Base-by-base conservation (phyloP, 2,329 filamentous ascomycete genomes). In the Fusarium algeriense region DNA sequence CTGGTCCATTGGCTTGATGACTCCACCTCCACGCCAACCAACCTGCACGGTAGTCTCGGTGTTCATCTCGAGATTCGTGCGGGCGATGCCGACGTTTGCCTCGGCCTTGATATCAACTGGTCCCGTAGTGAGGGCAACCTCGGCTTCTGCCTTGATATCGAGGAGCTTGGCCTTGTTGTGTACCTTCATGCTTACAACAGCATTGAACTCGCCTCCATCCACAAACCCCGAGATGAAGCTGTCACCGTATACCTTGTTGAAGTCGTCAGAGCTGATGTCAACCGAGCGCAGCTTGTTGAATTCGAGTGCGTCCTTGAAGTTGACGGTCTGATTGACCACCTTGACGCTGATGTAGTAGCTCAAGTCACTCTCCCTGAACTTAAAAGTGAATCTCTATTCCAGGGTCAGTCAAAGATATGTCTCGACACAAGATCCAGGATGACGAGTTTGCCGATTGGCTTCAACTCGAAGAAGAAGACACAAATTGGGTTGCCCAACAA, bases 261-360 rank as follows among this genome's bases (percentile, higher is more conserved):
- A 60, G 14, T 60, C 52, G 12, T 35, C 34, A 35, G 34, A 35
- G 6, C 17, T 23, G 1, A 53, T 30, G 23, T 60, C 48, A 4
- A 60, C 57, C 2, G 57, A 60, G 1, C 46, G 57, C 0, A 60
- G 10, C 1, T 20, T 46, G 14, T 60, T 46, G 2, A 28, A 60
- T 4, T 53, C 13, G 1, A 54, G 38, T 6, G 46, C 57, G 17
- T 60, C 57, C 19, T 60, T 60, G 38, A 60, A 54, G 1, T 54
- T 60, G 19, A 60, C 53, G 3, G 23, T 30, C 40, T 60, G 57
- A 3, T 54, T 60, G 11, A 60, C 53, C 4, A 60, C 57, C 14
- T 60, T 60, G 23, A 60, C 57, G 6, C 57, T 54, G 15, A 60
- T 60, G 23, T 54, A 60, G 3, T 54, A 60, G 23, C 43, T 60